Evolutionary conservation across 495 filamentous ascomycete species (phyloP).

Genomic region (Schizothecium vesticola): DNA sequence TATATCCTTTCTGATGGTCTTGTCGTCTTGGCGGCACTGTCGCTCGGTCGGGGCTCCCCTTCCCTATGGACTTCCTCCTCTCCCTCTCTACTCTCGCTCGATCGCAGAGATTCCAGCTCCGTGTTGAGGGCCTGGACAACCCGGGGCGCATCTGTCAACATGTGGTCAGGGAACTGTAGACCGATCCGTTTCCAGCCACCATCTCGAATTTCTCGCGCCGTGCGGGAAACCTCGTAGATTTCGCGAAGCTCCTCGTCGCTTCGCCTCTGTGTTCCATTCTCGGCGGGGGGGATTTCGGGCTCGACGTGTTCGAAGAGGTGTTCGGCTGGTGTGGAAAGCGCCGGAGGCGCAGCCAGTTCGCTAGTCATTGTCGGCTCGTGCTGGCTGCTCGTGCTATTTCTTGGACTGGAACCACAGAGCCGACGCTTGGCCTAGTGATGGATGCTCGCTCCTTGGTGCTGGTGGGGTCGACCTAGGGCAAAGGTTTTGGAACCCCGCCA

Average conservation of each 20-base stretch:
- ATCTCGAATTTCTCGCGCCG: slow-evolving; percentile 64
- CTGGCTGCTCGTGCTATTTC: background rate
- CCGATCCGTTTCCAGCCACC: slow-evolving; percentile 73
- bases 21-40: background rate
- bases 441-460: background rate
- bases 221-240: slow-evolving; percentile 83
- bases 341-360: slow-evolving; percentile 52
- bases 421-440: background rate
- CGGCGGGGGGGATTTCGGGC: slow-evolving; percentile 32
- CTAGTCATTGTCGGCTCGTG: background rate
- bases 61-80: background rate
- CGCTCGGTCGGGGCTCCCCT: background rate
- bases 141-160: slow-evolving; percentile 78
- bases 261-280: slow-evolving; percentile 32
- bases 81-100: background rate
- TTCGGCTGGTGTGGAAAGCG: slow-evolving; percentile 83
- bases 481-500: background rate
- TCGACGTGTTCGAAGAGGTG: slow-evolving; percentile 62
- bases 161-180: slow-evolving; percentile 89
- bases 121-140: slow-evolving; percentile 64
- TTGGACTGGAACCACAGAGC: background rate
- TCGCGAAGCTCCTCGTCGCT: slow-evolving; percentile 67
- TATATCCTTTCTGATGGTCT: slow-evolving; percentile 50
- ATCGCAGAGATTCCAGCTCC: slow-evolving; percentile 43
- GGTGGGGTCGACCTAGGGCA: background rate